phyloP scores from a whole-genome alignment of 768 basidiomycete species.

The Tulasnella sp. region DNA sequence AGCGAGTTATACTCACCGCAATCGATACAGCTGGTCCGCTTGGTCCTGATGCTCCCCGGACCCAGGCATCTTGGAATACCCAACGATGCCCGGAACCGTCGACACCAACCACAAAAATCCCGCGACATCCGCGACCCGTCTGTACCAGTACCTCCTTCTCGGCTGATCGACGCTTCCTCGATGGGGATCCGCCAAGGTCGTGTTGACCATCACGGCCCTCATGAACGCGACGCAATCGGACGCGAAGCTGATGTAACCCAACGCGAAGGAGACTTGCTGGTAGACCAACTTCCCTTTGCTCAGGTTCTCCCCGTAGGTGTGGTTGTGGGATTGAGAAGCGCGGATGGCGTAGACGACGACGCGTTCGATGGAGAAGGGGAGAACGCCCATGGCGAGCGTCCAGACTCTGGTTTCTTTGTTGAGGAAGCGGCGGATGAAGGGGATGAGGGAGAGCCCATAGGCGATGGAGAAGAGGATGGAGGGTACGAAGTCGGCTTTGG shows the following conservation, averaged over 20 bases:
- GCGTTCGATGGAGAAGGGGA: slow-evolving; percentile 27
- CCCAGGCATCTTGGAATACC: not conserved
- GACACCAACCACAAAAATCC: not conserved
- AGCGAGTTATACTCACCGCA: too few species aligned
- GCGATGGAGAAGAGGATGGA: slow-evolving; percentile 33
- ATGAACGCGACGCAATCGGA: not conserved
- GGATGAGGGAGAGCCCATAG: slow-evolving; percentile 29
- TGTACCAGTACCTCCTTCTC: not conserved
- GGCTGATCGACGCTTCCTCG: not conserved
- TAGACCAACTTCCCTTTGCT: not conserved
- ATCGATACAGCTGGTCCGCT: not conserved
- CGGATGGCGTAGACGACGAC: slow-evolving; percentile 4
- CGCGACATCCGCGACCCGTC: not conserved
- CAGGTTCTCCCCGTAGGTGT: not conserved
- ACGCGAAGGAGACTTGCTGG: slow-evolving; percentile 2
- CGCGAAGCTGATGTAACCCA: not conserved
- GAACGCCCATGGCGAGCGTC: slow-evolving; percentile 26
- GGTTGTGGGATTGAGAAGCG: not conserved
- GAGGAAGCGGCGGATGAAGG: slow-evolving; percentile 28
- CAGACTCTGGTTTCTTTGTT: slow-evolving; percentile 27
- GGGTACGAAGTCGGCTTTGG: slow-evolving; percentile 31
- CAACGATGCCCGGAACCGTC: not conserved
- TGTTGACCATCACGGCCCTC: not conserved
- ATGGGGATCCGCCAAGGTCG: not conserved
- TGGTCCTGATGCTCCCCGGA: not conserved